Percentiles rank a stretch among this genome's conserved stretches.
phyloP scores from a whole-genome alignment of 352 stramenopile genomes.

The Pythium diclinum region DNA sequence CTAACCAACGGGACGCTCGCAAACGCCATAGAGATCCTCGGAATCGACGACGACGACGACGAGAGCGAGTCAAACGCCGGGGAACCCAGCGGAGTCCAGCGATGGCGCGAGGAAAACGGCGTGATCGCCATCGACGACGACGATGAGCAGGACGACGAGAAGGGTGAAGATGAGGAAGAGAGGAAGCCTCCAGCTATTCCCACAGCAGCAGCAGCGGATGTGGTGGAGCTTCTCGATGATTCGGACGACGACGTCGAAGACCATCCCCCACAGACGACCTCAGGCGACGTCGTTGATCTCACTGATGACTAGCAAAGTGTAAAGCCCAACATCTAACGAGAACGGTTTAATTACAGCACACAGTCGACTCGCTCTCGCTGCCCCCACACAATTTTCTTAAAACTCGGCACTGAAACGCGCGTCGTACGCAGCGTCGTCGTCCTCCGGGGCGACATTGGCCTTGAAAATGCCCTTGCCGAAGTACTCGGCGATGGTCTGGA shows the following conservation, averaged over 20 bases:
- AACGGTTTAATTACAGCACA: conserved; percentile 12
- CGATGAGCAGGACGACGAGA: conserved; percentile 1
- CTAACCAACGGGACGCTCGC: conserved; percentile 11
- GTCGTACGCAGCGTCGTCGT: conserved; percentile 63
- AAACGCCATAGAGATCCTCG: conserved; percentile 35
- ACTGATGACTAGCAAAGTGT: conserved; percentile 9
- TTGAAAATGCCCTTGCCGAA: conserved; percentile 93
- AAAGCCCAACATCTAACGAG: conserved; percentile 5
- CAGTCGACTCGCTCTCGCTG: neutral
- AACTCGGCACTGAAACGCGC: conserved; percentile 83
- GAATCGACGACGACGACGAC: conserved; percentile 45
- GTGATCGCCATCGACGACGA: conserved; percentile 28
- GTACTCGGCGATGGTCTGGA: conserved; percentile 89
- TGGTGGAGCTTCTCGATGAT: conserved; percentile 16
- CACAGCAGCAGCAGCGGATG: neutral
- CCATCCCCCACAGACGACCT: neutral
- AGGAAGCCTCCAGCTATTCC: neutral
- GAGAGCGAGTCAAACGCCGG: conserved; percentile 13
- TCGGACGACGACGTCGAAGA: neutral
- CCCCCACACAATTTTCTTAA: conserved; percentile 31
- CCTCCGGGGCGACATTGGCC: conserved; percentile 58
- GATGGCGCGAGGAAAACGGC: conserved; percentile 4
- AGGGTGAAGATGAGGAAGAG: neutral
- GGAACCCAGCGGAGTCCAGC: neutral
- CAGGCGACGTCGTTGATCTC: conserved; percentile 15